phyloP scores from a whole-genome alignment of 345 rosid genomes.

The Sonneratia alba region DNA sequence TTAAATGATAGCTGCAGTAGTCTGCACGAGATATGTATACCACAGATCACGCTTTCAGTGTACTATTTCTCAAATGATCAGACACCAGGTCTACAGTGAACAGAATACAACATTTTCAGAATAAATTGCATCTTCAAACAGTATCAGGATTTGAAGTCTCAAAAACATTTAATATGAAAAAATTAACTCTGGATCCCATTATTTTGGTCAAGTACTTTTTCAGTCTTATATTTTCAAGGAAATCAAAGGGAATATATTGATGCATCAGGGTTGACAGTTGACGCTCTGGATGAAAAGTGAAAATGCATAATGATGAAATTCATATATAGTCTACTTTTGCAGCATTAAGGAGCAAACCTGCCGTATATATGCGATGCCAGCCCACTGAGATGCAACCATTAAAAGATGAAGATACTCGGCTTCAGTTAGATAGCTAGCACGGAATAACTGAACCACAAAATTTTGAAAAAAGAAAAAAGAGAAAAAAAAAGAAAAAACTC shows the following conservation, averaged over 20 bases:
- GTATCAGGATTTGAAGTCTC: not conserved
- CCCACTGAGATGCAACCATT: slow-evolving; percentile 70
- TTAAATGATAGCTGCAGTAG: not conserved
- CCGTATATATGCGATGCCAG: slow-evolving; percentile 54
- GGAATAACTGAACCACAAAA: slow-evolving; percentile 34
- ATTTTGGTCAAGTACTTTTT: not conserved
- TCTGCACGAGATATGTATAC: not conserved
- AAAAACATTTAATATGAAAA: not conserved
- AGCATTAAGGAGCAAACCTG: slow-evolving; percentile 33
- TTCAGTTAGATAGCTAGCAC: slow-evolving; percentile 34
- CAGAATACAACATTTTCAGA: not conserved
- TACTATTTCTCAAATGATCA: too few relatives aligned
- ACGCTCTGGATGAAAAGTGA: not conserved
- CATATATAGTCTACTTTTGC: not conserved
- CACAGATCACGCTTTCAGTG: not conserved
- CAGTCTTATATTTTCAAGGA: not conserved
- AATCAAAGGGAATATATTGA: too few relatives aligned
- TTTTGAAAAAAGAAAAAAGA: not conserved
- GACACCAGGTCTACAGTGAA: not conserved
- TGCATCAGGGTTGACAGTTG: not conserved
- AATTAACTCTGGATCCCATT: not conserved
- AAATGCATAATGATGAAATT: not conserved
- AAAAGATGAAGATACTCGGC: slow-evolving; percentile 51
- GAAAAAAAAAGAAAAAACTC: not conserved
- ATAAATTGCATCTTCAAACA: not conserved